Evolutionary conservation across 2,329 filamentous ascomycete genomes (phyloP).

Genomic region (Nothophoma quercina): DNA sequence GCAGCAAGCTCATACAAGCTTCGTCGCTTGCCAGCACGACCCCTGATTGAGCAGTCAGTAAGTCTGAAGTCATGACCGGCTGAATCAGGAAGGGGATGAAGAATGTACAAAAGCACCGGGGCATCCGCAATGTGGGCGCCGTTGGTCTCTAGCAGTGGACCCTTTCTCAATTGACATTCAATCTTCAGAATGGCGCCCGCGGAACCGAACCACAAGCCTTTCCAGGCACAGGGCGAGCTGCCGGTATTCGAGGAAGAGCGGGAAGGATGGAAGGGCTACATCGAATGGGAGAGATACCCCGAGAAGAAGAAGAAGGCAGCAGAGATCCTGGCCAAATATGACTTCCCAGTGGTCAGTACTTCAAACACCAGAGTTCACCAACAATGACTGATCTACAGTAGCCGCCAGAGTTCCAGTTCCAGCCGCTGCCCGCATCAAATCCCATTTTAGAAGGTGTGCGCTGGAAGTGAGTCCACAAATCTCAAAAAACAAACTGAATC

Average conservation of each 20-base stretch:
- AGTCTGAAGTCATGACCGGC: constrained; percentile 19
- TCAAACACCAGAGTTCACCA: too few species aligned
- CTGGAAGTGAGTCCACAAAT: constrained; percentile 49
- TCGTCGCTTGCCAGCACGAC: constrained; percentile 7
- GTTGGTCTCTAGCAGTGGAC: neutral
- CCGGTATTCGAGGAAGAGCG: constrained; percentile 54
- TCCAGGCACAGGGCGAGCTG: constrained; percentile 34
- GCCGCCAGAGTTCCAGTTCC: constrained; percentile 55
- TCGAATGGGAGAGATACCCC: constrained; percentile 62
- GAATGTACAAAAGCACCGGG: constrained; percentile 4
- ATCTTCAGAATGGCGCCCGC: constrained; percentile 38
- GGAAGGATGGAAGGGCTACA: constrained; percentile 62
- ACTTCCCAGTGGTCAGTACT: constrained; percentile 54
- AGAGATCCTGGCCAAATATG: constrained; percentile 61
- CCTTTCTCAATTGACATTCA: neutral
- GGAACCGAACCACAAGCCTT: constrained; percentile 41
- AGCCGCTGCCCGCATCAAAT: constrained; percentile 53
- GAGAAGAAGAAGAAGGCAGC: constrained; percentile 69
- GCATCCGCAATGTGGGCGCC: neutral
- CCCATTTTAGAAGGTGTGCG: constrained; percentile 55
- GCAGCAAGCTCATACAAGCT: constrained; percentile 9
- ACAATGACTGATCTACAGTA: constrained; percentile 16
- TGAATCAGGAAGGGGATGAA: constrained; percentile 1
- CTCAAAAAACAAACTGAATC: neutral
- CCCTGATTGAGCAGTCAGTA: constrained; percentile 1